Percentiles rank a stretch among this genome's conserved stretches.
phyloP scores from a whole-genome alignment of 2,329 filamentous ascomycete species.

The Penicillium palitans region DNA sequence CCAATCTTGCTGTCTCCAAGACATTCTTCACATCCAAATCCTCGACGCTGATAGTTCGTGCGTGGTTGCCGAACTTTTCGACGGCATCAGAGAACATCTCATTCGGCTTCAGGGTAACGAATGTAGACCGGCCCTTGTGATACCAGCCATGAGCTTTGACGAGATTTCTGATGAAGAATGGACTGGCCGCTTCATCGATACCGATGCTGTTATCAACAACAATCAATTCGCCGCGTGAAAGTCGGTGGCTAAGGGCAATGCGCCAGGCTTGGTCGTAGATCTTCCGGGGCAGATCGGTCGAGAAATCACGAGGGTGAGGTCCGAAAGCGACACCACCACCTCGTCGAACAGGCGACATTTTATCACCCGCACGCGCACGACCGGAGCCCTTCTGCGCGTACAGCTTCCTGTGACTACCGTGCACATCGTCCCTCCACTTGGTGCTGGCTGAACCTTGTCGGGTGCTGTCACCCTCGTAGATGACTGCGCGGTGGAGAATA shows the following conservation, averaged over 20 bases:
- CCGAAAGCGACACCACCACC: slow-evolving; percentile 89
- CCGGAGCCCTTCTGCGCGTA: slow-evolving; percentile 85
- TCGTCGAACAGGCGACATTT: slow-evolving; percentile 75
- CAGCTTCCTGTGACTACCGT: slow-evolving; percentile 79
- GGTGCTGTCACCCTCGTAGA: slow-evolving; percentile 88
- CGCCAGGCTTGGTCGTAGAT: slow-evolving; percentile 95
- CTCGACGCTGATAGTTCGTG: slow-evolving; percentile 66
- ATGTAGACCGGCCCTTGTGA: slow-evolving; percentile 68
- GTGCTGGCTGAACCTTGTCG: slow-evolving; percentile 81
- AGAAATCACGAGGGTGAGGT: slow-evolving; percentile 90
- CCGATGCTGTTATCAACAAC: slow-evolving; percentile 78
- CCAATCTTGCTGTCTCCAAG: slow-evolving; percentile 76
- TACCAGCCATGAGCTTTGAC: slow-evolving; percentile 72
- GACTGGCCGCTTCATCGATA: slow-evolving; percentile 54
- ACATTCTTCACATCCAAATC: slow-evolving; percentile 96
- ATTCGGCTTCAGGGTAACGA: slow-evolving; percentile 66
- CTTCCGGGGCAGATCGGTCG: slow-evolving; percentile 78
- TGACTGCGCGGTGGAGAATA: slow-evolving; percentile 84
- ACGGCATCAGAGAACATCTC: slow-evolving; percentile 67
- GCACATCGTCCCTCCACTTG: slow-evolving; percentile 80
- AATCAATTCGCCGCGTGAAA: slow-evolving; percentile 80
- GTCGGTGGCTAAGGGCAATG: slow-evolving; percentile 89
- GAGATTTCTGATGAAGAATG: slow-evolving; percentile 66
- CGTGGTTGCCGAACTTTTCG: slow-evolving; percentile 63
- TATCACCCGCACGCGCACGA: slow-evolving; percentile 73